These are phyloP conservation scores for Dissophora globulifera DNA, from an alignment of 192 early-diverging fungal genomes.

Conservation along the genomic window DNA sequence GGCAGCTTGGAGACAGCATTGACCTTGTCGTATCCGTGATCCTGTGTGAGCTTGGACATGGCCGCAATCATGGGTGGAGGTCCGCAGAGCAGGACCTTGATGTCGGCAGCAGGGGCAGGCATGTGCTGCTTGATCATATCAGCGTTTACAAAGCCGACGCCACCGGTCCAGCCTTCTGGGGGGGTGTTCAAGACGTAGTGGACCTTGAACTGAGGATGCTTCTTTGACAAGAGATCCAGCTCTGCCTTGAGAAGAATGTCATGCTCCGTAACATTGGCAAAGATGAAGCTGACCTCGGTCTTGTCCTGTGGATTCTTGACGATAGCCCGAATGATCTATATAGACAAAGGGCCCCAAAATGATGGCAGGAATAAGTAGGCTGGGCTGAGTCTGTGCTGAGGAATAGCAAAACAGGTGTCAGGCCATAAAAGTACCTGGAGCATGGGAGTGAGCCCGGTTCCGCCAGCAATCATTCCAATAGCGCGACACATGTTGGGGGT, in stretches of 20 bases:
- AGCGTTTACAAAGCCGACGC: conserved; percentile 86
- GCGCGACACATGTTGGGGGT: conserved; percentile 78
- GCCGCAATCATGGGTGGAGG: conserved; percentile 90
- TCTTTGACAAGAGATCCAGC: conserved; percentile 76
- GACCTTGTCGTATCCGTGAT: conserved; percentile 84
- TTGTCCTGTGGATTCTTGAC: conserved; percentile 87
- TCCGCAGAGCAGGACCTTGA: conserved; percentile 93
- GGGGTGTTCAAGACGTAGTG: conserved; percentile 87
- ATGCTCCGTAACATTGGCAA: conserved; percentile 89
- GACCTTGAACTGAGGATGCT: conserved; percentile 83
- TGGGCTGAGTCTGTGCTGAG: too few relatives aligned
- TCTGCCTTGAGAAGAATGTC: conserved; percentile 90
- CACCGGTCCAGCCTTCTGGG: conserved; percentile 83
- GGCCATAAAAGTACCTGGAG: conserved; percentile 71
- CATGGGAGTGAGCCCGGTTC: conserved; percentile 98
- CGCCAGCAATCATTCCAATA: conserved; percentile 95
- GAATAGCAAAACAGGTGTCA: too few relatives aligned
- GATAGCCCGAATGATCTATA: conserved; percentile 85
- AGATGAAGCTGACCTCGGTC: conserved; percentile 88
- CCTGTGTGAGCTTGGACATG: conserved; percentile 75
- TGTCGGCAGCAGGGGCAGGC: conserved; percentile 78
- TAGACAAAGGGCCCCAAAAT: too few relatives aligned
- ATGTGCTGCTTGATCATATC: conserved; percentile 80
- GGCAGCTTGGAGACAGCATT: conserved; percentile 81
- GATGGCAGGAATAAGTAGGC: too few relatives aligned